Conservation (phyloP, 2,329 filamentous ascomycete species). For the Cladosporium sp. region DNA sequence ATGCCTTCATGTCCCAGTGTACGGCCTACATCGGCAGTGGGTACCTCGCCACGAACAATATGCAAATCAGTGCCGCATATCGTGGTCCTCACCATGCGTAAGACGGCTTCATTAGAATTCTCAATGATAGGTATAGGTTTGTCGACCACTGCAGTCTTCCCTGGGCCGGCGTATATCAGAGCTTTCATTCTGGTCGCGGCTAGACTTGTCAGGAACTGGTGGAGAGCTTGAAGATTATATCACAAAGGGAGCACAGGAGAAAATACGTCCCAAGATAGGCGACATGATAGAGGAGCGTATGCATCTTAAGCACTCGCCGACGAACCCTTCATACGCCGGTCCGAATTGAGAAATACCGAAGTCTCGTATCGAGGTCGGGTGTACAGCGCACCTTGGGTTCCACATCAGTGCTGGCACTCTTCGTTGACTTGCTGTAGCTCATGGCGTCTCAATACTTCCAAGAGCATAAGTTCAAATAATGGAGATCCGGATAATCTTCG, state of each 20-base stretch:
- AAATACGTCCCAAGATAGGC: too few relatives aligned
- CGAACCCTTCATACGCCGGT: background rate
- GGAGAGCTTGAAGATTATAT: background rate
- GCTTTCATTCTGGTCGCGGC: slow-evolving; percentile 20
- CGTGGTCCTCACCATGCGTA: slow-evolving; percentile 31
- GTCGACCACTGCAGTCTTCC: slow-evolving; percentile 25
- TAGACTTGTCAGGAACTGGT: too few relatives aligned
- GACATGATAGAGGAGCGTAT: too few relatives aligned
- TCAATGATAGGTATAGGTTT: slow-evolving; percentile 21
- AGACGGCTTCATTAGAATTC: slow-evolving; percentile 32
- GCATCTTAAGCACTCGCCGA: too few relatives aligned
- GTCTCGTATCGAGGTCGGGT: slow-evolving; percentile 4
- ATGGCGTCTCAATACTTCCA: too few relatives aligned
- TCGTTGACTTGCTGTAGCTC: too few relatives aligned
- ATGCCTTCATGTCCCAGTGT: slow-evolving; percentile 54
- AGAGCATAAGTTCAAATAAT: too few relatives aligned
- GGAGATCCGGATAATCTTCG: too few relatives aligned
- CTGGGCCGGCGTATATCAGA: slow-evolving; percentile 22
- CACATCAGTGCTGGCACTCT: background rate
- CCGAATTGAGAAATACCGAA: background rate
- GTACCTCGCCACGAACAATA: slow-evolving; percentile 52
- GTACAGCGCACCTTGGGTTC: background rate
- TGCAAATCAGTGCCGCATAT: slow-evolving; percentile 46
- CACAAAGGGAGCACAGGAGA: background rate
- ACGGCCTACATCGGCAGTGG: slow-evolving; percentile 43